Conservation (phyloP, 2,329 filamentous ascomycete species). For the Colletotrichum salicis region DNA sequence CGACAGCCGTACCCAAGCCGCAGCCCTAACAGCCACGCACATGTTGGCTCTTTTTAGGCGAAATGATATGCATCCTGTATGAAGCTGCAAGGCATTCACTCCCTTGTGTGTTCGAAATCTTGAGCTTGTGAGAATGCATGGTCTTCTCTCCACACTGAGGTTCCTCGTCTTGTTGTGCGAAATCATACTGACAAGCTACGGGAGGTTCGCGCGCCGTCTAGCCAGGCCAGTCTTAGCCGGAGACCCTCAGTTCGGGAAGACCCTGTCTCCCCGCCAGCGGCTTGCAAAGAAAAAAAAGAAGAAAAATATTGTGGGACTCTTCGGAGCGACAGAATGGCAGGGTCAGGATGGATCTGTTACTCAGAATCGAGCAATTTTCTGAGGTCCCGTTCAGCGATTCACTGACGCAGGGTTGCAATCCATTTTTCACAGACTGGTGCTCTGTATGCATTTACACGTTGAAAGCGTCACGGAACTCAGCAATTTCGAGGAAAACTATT, state of each 20-base stretch:
- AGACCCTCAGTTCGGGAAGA: slow-evolving; percentile 2
- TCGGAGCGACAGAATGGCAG: background rate
- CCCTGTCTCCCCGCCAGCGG: slow-evolving; percentile 14
- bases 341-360: slow-evolving; percentile 17
- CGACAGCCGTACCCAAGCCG: background rate
- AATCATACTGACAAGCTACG: background rate
- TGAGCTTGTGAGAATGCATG: background rate
- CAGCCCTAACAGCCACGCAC: slow-evolving; percentile 12
- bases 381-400: slow-evolving; percentile 7
- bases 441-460: background rate
- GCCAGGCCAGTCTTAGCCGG: background rate
- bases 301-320: background rate
- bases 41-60: background rate
- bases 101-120: slow-evolving; percentile 1
- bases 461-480: background rate
- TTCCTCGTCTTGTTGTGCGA: background rate
- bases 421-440: background rate
- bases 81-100: slow-evolving; percentile 14
- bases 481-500: background rate
- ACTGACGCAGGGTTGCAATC: slow-evolving; percentile 14
- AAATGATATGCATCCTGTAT: background rate
- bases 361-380: slow-evolving; percentile 8
- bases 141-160: background rate
- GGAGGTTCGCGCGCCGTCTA: background rate
- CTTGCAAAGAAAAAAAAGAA: slow-evolving; percentile 11